Conservation (phyloP, 495 filamentous ascomycete genomes). For the Aspergillus asperescens region DNA sequence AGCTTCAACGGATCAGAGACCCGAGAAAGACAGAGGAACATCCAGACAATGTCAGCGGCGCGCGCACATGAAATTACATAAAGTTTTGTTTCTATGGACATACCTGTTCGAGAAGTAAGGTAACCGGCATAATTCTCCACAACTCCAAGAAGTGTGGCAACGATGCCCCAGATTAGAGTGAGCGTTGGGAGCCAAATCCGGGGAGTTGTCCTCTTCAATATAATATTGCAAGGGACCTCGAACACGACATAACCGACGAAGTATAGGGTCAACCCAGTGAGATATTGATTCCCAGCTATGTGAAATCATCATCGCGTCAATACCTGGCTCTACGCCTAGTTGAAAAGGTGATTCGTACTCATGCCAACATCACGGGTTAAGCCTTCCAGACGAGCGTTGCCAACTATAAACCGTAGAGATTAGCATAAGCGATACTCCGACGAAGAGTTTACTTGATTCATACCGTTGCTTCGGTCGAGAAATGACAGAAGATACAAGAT, state of each 20-base stretch:
- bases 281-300: conserved; percentile 61
- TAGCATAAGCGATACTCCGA: conserved; percentile 17
- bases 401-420: conserved; percentile 31
- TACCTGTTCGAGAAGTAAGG: conserved; percentile 48
- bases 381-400: conserved; percentile 57
- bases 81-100: too few species aligned
- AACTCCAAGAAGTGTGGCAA: conserved; percentile 66
- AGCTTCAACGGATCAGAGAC: conserved; percentile 8
- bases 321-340: background rate
- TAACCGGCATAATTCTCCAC: conserved; percentile 62
- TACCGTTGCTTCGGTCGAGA: conserved; percentile 69
- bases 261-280: conserved; percentile 66
- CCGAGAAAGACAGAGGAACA: conserved; percentile 3
- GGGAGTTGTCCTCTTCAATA: conserved; percentile 67
- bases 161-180: conserved; percentile 54
- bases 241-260: conserved; percentile 74
- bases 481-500: conserved; percentile 70
- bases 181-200: conserved; percentile 55
- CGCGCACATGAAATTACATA: background rate
- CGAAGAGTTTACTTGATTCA: background rate
- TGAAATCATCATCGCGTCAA: background rate
- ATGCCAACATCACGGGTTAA: conserved; percentile 59
- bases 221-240: conserved; percentile 66
- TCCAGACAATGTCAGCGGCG: background rate
- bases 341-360: conserved; percentile 30